phyloP scores from a whole-genome alignment of 345 rosid genomes.

The Cardiospermum halicacabum region DNA sequence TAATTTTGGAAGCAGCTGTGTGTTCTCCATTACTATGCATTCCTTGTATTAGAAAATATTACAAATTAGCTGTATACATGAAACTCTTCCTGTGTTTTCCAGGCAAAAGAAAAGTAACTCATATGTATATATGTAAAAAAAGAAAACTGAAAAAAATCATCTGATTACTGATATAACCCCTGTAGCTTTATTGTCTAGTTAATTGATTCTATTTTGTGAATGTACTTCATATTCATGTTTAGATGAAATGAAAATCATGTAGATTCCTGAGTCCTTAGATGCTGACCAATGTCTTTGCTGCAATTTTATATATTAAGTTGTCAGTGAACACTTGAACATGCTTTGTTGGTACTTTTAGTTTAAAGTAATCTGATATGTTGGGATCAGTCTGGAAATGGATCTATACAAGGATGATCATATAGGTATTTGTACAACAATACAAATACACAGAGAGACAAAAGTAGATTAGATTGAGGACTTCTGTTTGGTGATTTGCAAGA shows the following conservation, averaged over 20 bases:
- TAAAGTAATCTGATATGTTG: too few species aligned
- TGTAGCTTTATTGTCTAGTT: conserved; percentile 6
- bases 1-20: conserved; percentile 23
- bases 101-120: conserved; percentile 32
- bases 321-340: background rate
- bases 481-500: background rate
- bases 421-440: too few species aligned
- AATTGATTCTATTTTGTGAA: conserved; percentile 1
- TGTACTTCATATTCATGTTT: background rate
- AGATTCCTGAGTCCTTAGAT: too few species aligned
- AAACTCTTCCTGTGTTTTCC: conserved; percentile 12
- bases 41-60: conserved; percentile 19
- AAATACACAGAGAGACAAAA: too few species aligned
- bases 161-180: conserved; percentile 16
- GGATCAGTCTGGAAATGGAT: too few species aligned
- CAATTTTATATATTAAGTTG: background rate
- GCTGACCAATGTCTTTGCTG: background rate
- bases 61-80: conserved; percentile 33
- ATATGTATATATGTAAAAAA: conserved; percentile 34
- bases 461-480: background rate
- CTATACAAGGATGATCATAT: too few species aligned
- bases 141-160: too few species aligned
- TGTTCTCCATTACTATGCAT: conserved; percentile 9
- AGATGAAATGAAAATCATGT: background rate
- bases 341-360: background rate